Conservation (phyloP, 1,284 basidiomycete genomes). For the Irpex rosettiformis region DNA sequence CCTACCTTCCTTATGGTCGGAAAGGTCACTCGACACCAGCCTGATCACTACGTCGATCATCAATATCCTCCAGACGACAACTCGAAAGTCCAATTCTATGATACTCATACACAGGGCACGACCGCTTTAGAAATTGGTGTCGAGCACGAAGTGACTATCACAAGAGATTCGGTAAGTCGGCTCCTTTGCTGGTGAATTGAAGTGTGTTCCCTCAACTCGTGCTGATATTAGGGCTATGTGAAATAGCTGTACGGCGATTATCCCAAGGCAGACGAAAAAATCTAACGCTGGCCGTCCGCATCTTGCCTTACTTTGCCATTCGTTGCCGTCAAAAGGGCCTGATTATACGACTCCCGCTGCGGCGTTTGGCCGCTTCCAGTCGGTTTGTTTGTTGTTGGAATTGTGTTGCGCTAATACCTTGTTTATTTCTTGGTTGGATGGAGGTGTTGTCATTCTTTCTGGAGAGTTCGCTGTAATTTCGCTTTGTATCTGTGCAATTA, state of each 20-base stretch:
- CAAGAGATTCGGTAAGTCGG: constrained; percentile 16
- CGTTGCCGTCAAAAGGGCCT: not conserved
- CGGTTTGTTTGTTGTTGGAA: not conserved
- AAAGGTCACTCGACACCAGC: constrained; percentile 21
- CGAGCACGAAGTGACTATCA: constrained; percentile 17
- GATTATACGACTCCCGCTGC: not conserved
- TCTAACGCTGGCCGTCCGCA: not conserved
- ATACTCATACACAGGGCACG: constrained; percentile 4
- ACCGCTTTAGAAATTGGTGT: constrained; percentile 17
- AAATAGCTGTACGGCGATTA: constrained; percentile 5
- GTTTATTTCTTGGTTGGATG: not conserved
- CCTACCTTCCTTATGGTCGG: constrained; percentile 43
- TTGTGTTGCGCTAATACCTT: not conserved
- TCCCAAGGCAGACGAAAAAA: not conserved
- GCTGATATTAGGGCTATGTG: not conserved
- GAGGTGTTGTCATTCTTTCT: not conserved
- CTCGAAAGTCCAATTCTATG: constrained; percentile 1
- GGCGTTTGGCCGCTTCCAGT: too few relatives aligned
- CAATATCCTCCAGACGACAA: constrained; percentile 8
- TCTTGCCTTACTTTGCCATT: not conserved
- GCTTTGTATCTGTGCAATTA: not conserved
- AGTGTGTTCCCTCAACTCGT: not conserved
- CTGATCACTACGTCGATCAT: constrained; percentile 10
- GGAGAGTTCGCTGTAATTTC: not conserved
- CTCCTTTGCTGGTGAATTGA: not conserved